phyloP scores from a whole-genome alignment of 164 flowering plant species.

The Stephania cephalantha region DNA sequence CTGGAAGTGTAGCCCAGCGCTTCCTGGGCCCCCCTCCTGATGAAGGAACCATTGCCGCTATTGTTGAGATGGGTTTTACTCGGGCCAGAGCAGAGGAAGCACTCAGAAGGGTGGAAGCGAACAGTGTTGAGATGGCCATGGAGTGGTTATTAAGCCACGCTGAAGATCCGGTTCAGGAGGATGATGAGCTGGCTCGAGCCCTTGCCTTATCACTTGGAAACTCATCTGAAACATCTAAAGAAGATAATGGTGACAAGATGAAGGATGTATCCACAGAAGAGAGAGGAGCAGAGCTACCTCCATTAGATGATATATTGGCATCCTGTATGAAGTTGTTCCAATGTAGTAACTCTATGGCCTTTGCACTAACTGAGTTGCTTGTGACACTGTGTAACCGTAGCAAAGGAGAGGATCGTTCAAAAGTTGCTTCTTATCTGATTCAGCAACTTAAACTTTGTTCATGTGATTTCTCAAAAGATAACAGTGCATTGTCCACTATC shows the following conservation, averaged over 20 bases:
- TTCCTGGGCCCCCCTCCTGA: conserved; percentile 71
- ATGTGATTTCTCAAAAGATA: conserved; percentile 51
- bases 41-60: conserved; percentile 76
- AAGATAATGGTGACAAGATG: conserved; percentile 48
- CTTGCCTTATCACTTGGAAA: conserved; percentile 86
- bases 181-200: conserved; percentile 93
- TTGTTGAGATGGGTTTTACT: conserved; percentile 93
- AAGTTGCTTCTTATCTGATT: conserved; percentile 57
- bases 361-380: conserved; percentile 72
- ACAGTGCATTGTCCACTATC: conserved; percentile 44
- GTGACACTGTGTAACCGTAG: conserved; percentile 69
- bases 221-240: conserved; percentile 66
- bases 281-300: conserved; percentile 50
- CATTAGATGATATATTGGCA: conserved; percentile 76
- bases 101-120: conserved; percentile 65
- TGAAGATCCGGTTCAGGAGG: conserved; percentile 93
- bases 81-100: conserved; percentile 96
- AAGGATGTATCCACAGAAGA: conserved; percentile 46
- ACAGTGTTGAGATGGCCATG: conserved; percentile 97
- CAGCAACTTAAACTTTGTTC: conserved; percentile 71
- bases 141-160: conserved; percentile 89
- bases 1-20: conserved; percentile 48
- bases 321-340: conserved; percentile 68
- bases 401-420: conserved; percentile 84
- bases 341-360: conserved; percentile 63